Evolutionary conservation across 208 protist genomes (phyloP).

Genomic region (Leishmania arabica): DNA sequence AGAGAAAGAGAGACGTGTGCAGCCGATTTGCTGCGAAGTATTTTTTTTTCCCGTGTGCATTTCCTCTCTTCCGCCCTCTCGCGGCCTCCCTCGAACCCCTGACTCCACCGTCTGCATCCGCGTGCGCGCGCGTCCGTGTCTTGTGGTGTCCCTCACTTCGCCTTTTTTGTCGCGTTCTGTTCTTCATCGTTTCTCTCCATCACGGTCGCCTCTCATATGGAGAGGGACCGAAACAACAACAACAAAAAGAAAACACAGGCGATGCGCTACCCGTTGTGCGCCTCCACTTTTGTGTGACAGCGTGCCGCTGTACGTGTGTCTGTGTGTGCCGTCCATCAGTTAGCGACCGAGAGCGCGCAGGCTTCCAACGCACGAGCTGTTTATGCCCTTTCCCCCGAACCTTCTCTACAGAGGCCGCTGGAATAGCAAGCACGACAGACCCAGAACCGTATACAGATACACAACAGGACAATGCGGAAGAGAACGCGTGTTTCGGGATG

Average conservation of each 20-base stretch:
- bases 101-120: not conserved
- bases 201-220: not conserved
- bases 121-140: not conserved
- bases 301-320: not conserved
- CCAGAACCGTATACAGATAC: not conserved
- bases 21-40: not conserved
- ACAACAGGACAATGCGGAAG: not conserved
- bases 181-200: not conserved
- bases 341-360: not conserved
- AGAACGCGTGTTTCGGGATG: not conserved
- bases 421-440: not conserved
- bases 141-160: not conserved
- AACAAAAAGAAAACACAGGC: not conserved
- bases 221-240: not conserved
- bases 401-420: not conserved
- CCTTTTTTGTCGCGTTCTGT: not conserved
- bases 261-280: not conserved
- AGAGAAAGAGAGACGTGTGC: not conserved
- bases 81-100: not conserved
- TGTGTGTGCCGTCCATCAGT: not conserved
- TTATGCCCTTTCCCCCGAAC: not conserved
- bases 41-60: not conserved
- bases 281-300: not conserved
- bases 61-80: not conserved
- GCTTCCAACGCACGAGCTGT: not conserved